Conservation (phyloP, 75 land plant species). For the Cunninghamia lanceolata region DNA sequence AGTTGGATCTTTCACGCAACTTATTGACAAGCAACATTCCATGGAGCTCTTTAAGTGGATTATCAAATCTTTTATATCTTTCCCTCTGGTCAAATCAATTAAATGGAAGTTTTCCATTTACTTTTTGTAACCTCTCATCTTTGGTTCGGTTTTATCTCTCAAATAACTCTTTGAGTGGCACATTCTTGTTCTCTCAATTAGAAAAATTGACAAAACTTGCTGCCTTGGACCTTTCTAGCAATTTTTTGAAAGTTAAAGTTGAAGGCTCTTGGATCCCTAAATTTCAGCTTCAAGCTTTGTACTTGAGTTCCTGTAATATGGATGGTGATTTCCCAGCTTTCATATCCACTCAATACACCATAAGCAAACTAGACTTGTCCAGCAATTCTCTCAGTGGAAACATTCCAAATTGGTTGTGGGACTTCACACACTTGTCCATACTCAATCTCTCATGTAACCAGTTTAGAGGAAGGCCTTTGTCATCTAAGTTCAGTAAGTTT, state of each 20-base stretch:
- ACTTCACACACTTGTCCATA: too few relatives aligned
- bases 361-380: too few relatives aligned
- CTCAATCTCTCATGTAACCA: too few relatives aligned
- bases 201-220: neutral
- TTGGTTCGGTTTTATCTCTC: neutral
- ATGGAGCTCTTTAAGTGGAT: neutral
- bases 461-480: too few relatives aligned
- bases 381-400: too few relatives aligned
- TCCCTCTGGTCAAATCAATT: neutral
- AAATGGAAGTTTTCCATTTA: neutral
- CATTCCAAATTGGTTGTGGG: too few relatives aligned
- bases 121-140: neutral
- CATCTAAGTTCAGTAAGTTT: too few relatives aligned
- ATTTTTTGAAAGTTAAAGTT: neutral
- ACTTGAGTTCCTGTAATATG: neutral
- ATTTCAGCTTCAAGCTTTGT: neutral
- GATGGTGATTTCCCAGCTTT: neutral
- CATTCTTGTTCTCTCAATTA: neutral
- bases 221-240: neutral
- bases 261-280: neutral
- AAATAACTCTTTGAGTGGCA: neutral
- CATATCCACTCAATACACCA: too few relatives aligned
- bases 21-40: neutral
- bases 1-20: too few relatives aligned
- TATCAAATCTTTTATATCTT: neutral